These are phyloP conservation scores for Auriscalpium orientale DNA, from an alignment of 768 basidiomycete species.

Conservation along the genomic window DNA sequence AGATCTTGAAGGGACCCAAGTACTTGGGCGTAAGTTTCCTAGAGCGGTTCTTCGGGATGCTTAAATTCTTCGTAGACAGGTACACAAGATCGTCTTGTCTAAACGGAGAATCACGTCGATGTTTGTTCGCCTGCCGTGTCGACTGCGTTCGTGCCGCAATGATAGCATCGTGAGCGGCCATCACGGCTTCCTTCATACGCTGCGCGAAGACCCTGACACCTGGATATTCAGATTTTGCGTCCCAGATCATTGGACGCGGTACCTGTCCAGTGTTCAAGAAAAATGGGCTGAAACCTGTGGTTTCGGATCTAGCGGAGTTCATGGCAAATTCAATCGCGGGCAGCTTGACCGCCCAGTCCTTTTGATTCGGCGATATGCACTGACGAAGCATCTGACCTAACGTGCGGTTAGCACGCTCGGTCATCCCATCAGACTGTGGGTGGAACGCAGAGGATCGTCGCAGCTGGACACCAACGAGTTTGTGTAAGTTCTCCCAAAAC, in stretches of 20 bases:
- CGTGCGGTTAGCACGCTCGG: slow-evolving; percentile 28
- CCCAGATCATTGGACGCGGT: slow-evolving; percentile 27
- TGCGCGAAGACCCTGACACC: slow-evolving; percentile 24
- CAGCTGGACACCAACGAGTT: slow-evolving; percentile 22
- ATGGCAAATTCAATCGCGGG: too few relatives aligned
- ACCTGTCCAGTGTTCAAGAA: slow-evolving; percentile 26
- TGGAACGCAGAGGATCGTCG: slow-evolving; percentile 34
- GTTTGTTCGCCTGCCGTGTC: slow-evolving; percentile 22
- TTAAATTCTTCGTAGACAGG: slow-evolving; percentile 29
- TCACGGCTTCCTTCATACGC: slow-evolving; percentile 17
- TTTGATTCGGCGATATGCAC: slow-evolving; percentile 22
- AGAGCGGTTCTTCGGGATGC: slow-evolving; percentile 25
- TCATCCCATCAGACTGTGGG: slow-evolving; percentile 35
- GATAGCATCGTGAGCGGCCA: slow-evolving; percentile 29
- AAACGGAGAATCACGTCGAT: background rate
- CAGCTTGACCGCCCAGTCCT: slow-evolving; percentile 24
- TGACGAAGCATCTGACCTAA: slow-evolving; percentile 24
- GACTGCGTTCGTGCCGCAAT: slow-evolving; percentile 26
- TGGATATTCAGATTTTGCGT: slow-evolving; percentile 11
- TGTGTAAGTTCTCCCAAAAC: slow-evolving; percentile 33
- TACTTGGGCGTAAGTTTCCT: slow-evolving; percentile 31
- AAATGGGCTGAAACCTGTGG: slow-evolving; percentile 31
- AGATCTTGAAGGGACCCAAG: slow-evolving; percentile 31
- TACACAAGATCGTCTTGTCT: slow-evolving; percentile 24
- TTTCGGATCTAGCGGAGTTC: slow-evolving; percentile 22